Conservation (phyloP, 306 rosid species). For the Cucumis hystrix region DNA sequence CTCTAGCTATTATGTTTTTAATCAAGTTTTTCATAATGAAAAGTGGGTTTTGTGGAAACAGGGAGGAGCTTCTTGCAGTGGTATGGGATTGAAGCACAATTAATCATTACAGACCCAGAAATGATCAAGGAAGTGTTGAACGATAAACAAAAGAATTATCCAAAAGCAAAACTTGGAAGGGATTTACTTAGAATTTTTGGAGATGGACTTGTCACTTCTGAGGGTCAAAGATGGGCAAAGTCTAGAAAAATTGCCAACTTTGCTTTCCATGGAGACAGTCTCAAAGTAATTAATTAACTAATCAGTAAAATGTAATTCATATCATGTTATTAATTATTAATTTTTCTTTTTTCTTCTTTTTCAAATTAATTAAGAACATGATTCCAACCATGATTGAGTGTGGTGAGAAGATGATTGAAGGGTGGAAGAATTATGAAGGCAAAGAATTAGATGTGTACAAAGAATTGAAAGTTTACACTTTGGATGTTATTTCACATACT, state of each 20-base stretch:
- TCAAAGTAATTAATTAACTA: constrained; percentile 9
- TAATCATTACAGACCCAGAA: constrained; percentile 15
- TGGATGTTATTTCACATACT: background rate
- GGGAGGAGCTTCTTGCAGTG: constrained; percentile 24
- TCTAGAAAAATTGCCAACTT: constrained; percentile 17
- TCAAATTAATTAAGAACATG: background rate
- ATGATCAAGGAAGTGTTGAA: constrained; percentile 16
- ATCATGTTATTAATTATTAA: no score
- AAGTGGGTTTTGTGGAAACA: background rate
- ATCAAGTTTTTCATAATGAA: no score
- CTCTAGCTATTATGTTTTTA: no score
- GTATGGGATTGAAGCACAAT: constrained; percentile 9
- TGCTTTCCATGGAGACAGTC: constrained; percentile 28
- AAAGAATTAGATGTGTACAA: background rate
- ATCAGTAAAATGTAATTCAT: no score
- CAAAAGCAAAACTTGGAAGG: background rate
- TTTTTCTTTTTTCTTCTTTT: no score
- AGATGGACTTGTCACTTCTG: constrained; percentile 12
- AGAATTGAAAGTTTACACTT: background rate
- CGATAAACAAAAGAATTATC: background rate
- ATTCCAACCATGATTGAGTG: background rate
- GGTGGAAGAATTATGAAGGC: background rate
- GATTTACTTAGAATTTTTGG: constrained; percentile 10
- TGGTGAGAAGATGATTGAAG: background rate
- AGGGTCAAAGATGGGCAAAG: constrained; percentile 18